Conservation (phyloP, 257 asterid genomes). For the Solanum phureja region DNA sequence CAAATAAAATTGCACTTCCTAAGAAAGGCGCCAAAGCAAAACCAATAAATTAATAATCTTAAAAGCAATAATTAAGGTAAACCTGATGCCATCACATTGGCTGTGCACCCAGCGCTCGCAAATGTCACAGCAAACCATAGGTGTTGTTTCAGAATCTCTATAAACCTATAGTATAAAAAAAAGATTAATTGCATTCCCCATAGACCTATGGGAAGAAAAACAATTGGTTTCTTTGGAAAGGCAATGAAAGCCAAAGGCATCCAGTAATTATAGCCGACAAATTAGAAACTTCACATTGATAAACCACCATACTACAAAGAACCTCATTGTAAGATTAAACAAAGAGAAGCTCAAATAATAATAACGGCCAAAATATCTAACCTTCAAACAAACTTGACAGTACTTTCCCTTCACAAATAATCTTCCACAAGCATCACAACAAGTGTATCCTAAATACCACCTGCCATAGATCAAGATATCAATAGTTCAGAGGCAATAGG, state of each 20-base stretch:
- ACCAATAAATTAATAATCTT: neutral
- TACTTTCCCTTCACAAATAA: constrained; percentile 88
- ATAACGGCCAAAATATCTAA: constrained; percentile 11
- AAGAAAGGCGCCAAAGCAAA: too few relatives aligned
- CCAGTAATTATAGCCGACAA: neutral
- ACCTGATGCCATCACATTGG: constrained; percentile 98
- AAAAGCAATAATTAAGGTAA: constrained; percentile 2
- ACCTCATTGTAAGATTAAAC: neutral
- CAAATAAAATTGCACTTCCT: too few relatives aligned
- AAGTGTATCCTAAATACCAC: constrained; percentile 98
- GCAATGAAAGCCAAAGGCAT: neutral
- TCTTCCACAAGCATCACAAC: constrained; percentile 99
- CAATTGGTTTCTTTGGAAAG: neutral
- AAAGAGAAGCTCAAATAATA: neutral
- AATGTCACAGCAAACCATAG: constrained; percentile 97
- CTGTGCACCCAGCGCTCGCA: constrained; percentile 99
- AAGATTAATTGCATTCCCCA: constrained; percentile 1
- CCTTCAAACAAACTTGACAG: constrained; percentile 98
- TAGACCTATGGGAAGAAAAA: neutral
- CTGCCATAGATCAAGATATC: constrained; percentile 29
- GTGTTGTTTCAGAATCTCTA: constrained; percentile 97
- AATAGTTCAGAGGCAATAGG: neutral
- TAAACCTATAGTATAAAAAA: constrained; percentile 53
- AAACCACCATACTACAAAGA: neutral
- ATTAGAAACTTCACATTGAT: neutral